Evolutionary conservation across 257 asterid species (phyloP).

Genomic region (Solanum corneliomulleri): DNA sequence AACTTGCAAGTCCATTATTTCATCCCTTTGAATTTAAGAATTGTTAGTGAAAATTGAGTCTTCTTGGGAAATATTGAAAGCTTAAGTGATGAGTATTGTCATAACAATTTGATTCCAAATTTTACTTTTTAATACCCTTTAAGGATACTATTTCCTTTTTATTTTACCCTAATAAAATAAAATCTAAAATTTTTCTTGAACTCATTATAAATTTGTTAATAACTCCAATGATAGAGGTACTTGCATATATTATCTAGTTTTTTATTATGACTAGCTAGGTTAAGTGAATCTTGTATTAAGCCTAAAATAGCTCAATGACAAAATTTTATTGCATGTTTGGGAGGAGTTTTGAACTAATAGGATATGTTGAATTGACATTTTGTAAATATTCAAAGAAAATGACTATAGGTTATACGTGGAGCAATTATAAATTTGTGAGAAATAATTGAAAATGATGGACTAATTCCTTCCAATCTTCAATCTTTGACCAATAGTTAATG

Average conservation of each 20-base stretch:
- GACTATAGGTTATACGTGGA: background rate
- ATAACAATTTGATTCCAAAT: no score
- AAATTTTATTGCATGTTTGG: background rate
- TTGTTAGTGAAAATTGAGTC: background rate
- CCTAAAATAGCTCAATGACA: background rate
- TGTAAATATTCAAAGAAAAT: background rate
- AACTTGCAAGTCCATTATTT: background rate
- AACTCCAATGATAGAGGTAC: background rate
- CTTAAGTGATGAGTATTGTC: rapidly evolving
- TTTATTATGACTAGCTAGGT: background rate
- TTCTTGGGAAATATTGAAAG: background rate
- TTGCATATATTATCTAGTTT: background rate
- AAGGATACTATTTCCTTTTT: background rate
- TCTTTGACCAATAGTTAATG: background rate
- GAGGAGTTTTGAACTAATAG: background rate
- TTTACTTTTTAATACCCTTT: background rate
- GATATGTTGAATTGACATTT: background rate
- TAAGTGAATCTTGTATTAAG: background rate
- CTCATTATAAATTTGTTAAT: background rate
- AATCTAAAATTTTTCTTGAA: background rate
- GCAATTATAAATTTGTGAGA: background rate
- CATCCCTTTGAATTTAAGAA: background rate
- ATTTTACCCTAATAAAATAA: background rate
- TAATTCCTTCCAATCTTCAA: background rate
- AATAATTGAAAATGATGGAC: background rate